A percentile compares a stretch with the other conserved stretches of the same genome.
These are phyloP conservation scores for Coniochaeta hoffmannii DNA, from an alignment of 2,329 filamentous ascomycete genomes.

Conservation along the genomic window DNA sequence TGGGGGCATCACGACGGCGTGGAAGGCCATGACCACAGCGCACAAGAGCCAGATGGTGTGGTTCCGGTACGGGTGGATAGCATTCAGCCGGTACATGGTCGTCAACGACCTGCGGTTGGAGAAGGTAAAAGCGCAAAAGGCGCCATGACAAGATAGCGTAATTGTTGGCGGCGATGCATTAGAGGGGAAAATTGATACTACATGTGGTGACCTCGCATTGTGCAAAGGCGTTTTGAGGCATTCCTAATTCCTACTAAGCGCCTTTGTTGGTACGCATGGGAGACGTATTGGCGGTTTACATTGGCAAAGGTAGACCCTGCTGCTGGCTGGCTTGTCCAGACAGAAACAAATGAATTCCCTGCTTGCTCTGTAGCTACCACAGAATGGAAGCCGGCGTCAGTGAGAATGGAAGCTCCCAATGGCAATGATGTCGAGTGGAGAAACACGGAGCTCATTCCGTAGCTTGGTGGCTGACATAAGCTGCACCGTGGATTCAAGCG, in stretches of 20 bases:
- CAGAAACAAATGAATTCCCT: not conserved
- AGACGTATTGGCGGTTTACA: too few relatives aligned
- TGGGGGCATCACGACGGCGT: slow-evolving; percentile 49
- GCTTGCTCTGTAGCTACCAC: not conserved
- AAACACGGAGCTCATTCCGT: not conserved
- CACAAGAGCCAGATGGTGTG: slow-evolving; percentile 97
- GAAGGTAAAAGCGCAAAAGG: slow-evolving; percentile 19
- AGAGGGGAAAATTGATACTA: not conserved
- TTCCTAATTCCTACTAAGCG: not conserved
- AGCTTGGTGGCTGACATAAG: not conserved
- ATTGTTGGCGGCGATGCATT: not conserved
- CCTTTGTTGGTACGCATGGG: not conserved
- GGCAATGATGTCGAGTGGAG: not conserved
- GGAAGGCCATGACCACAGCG: slow-evolving; percentile 80
- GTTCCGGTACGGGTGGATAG: slow-evolving; percentile 97
- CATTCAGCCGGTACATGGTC: slow-evolving; percentile 86
- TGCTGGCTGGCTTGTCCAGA: not conserved
- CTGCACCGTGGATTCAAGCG: not conserved
- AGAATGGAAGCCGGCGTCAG: not conserved
- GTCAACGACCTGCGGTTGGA: slow-evolving; percentile 74
- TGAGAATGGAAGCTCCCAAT: too few relatives aligned
- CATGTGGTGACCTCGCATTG: not conserved
- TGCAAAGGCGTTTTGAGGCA: not conserved
- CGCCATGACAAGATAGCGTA: not conserved
- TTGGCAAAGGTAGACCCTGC: too few relatives aligned